Conservation (phyloP, 106 monocot genomes). For the Apostasia ramifera region DNA sequence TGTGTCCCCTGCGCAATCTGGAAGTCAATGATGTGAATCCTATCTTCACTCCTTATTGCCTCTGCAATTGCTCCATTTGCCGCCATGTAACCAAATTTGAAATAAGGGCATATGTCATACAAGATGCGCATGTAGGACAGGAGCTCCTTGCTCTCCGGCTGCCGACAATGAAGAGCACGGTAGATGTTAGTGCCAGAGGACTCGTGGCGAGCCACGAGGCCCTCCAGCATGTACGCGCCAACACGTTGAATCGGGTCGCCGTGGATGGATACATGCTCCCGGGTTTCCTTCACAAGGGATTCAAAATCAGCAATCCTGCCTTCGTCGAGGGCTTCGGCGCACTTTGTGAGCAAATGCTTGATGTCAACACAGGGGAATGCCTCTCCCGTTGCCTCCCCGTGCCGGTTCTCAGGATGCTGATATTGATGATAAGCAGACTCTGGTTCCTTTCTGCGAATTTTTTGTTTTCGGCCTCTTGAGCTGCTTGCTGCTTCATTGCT, state of each 20-base stretch:
- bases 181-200: slow-evolving; percentile 69
- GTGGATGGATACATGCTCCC: slow-evolving; percentile 34
- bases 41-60: slow-evolving; percentile 60
- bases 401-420: slow-evolving; percentile 45
- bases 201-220: slow-evolving; percentile 58
- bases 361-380: slow-evolving; percentile 13
- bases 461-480: slow-evolving; percentile 8
- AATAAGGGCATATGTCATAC: slow-evolving; percentile 85
- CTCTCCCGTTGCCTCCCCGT: slow-evolving; percentile 16
- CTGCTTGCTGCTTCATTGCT: slow-evolving; percentile 28
- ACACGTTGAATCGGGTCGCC: slow-evolving; percentile 74
- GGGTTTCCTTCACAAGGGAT: slow-evolving; percentile 25
- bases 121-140: slow-evolving; percentile 65
- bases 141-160: slow-evolving; percentile 54
- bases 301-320: slow-evolving; percentile 34
- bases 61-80: slow-evolving; percentile 94
- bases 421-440: neutral
- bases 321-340: slow-evolving; percentile 61
- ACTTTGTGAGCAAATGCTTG: slow-evolving; percentile 43
- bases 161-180: slow-evolving; percentile 37
- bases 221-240: slow-evolving; percentile 80
- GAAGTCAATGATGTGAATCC: slow-evolving; percentile 85
- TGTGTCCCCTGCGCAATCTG: slow-evolving; percentile 85
- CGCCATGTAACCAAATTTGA: slow-evolving; percentile 94
- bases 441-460: slow-evolving; percentile 10